Conservation (phyloP, 129 eudicot genomes). For the Pseudognaphalium luteoalbum region DNA sequence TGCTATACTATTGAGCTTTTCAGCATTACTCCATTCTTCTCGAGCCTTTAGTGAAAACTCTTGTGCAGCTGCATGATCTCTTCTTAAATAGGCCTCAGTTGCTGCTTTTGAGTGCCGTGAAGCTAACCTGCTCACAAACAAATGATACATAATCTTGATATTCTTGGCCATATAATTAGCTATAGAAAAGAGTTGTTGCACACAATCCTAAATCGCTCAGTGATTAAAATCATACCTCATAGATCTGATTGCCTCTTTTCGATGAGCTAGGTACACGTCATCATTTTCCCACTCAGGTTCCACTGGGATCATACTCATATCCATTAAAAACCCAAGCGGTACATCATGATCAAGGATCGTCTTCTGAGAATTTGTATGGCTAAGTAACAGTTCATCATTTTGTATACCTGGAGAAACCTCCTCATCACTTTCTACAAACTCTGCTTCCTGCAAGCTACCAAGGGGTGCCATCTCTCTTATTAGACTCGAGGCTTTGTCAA, state of each 20-base stretch:
- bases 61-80: slow-evolving; percentile 75
- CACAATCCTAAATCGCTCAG: neutral
- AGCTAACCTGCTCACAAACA: slow-evolving; percentile 62
- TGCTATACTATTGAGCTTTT: slow-evolving; percentile 70
- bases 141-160: neutral
- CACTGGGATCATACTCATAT: slow-evolving; percentile 48
- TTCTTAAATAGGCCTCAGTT: slow-evolving; percentile 70
- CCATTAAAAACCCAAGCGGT: slow-evolving; percentile 30
- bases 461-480: slow-evolving; percentile 55
- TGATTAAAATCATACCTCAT: slow-evolving; percentile 53
- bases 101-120: slow-evolving; percentile 81
- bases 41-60: slow-evolving; percentile 60
- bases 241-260: slow-evolving; percentile 72
- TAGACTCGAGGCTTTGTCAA: slow-evolving; percentile 52
- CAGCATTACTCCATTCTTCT: slow-evolving; percentile 76
- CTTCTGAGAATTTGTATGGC: slow-evolving; percentile 17
- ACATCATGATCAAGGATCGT: slow-evolving; percentile 22
- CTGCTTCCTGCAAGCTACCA: slow-evolving; percentile 25
- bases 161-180: neutral
- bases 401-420: slow-evolving; percentile 15
- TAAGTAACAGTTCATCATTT: slow-evolving; percentile 22
- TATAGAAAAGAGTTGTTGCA: neutral
- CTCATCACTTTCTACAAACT: slow-evolving; percentile 17
- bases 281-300: slow-evolving; percentile 99
- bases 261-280: slow-evolving; percentile 67